These are phyloP conservation scores for Ceratocystis destructans DNA, from an alignment of 2,329 filamentous ascomycete species.

Conservation along the genomic window DNA sequence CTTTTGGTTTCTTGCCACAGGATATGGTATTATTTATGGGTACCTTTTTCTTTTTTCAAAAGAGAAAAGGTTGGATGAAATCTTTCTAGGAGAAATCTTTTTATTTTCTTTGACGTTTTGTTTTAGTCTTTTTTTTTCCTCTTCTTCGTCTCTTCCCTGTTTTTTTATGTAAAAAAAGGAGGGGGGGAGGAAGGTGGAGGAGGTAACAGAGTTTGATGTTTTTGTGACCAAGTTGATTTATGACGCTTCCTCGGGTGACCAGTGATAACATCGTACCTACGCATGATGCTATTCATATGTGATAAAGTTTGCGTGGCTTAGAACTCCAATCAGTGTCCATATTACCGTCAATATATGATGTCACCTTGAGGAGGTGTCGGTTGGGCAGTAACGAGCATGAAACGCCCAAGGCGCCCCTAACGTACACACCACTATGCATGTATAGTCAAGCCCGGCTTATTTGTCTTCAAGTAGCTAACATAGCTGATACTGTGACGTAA, in stretches of 20 bases:
- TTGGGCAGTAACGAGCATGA: not conserved
- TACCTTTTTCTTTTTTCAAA: conserved; percentile 2
- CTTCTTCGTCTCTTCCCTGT: not conserved
- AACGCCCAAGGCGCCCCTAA: no score
- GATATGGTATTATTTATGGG: not conserved
- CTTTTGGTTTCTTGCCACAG: conserved; percentile 12
- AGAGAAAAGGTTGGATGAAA: not conserved
- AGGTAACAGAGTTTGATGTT: not conserved
- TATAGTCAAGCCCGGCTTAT: no score
- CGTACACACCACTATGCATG: no score
- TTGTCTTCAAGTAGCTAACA: no score
- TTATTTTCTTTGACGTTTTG: not conserved
- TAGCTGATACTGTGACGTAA: no score
- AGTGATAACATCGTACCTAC: not conserved
- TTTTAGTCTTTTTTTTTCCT: conserved; percentile 14
- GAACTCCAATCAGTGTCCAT: no score
- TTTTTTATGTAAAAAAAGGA: not conserved
- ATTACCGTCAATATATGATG: no score
- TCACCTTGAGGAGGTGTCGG: not conserved
- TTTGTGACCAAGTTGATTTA: not conserved
- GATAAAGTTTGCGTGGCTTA: no score
- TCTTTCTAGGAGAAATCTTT: not conserved
- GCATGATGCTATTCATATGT: not conserved
- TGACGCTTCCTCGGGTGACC: not conserved
- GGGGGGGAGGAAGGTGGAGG: not conserved